These are phyloP conservation scores for Corymbia calophylla DNA, from an alignment of 441 rosid species.

Conservation along the genomic window DNA sequence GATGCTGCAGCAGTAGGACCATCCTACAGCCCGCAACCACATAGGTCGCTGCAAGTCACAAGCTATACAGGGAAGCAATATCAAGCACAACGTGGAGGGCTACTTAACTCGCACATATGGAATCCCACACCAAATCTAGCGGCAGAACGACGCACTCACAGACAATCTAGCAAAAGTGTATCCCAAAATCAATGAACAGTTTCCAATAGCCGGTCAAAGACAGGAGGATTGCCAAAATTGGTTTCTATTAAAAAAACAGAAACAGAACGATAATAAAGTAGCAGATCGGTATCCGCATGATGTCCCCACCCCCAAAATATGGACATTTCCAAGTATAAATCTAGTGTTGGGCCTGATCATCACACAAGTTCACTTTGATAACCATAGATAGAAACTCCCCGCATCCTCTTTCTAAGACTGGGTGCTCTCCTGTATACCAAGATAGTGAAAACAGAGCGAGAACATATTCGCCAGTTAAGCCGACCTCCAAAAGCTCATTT, in stretches of 20 bases:
- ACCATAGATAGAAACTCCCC: neutral
- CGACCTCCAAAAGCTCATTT: neutral
- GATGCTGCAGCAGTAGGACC: neutral
- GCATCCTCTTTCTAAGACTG: neutral
- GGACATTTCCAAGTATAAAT: neutral
- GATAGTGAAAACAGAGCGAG: neutral
- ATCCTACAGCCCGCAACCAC: neutral
- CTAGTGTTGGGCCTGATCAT: neutral
- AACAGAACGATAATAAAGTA: neutral
- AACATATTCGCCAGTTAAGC: neutral
- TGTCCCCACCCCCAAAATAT: neutral
- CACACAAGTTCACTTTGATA: neutral
- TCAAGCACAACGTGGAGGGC: neutral
- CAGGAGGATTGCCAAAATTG: neutral
- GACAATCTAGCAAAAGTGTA: neutral
- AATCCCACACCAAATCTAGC: neutral
- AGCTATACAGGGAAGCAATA: neutral
- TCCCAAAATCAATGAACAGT: neutral
- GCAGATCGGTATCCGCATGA: neutral
- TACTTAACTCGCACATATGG: neutral
- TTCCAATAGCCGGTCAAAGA: neutral
- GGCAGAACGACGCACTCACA: neutral
- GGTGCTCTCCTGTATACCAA: neutral
- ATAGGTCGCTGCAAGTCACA: neutral
- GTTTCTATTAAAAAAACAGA: neutral